phyloP scores from a whole-genome alignment of 129 eudicot genomes.

The Centaurea solstitialis region DNA sequence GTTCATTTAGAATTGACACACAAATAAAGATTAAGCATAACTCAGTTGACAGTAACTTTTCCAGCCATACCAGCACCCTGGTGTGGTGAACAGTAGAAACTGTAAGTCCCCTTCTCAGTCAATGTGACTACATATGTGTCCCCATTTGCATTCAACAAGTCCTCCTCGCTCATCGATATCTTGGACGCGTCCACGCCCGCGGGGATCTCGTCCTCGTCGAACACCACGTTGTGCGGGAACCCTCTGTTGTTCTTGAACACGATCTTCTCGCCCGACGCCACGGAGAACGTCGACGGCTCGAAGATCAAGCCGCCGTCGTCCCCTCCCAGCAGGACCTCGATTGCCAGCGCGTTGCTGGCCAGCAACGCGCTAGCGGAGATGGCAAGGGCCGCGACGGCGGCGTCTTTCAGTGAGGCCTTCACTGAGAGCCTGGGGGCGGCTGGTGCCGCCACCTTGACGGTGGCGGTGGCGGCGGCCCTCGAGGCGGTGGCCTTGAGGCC shows the following conservation, averaged over 20 bases:
- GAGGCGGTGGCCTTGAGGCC: conserved; percentile 58
- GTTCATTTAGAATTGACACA: background rate
- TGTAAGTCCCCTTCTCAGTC: conserved; percentile 88
- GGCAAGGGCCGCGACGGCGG: conserved; percentile 56
- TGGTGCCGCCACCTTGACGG: conserved; percentile 36
- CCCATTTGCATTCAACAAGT: conserved; percentile 68
- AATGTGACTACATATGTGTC: conserved; percentile 63
- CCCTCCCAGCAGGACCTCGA: conserved; percentile 60
- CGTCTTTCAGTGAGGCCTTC: conserved; percentile 73
- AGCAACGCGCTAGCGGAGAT: conserved; percentile 70
- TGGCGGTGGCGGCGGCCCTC: conserved; percentile 25
- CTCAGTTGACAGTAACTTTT: conserved; percentile 66
- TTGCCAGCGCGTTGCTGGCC: conserved; percentile 80
- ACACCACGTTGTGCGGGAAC: conserved; percentile 92
- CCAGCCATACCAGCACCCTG: conserved; percentile 98
- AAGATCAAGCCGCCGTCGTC: conserved; percentile 67
- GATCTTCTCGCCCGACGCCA: conserved; percentile 77
- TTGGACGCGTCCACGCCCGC: conserved; percentile 67
- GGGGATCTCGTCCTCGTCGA: conserved; percentile 92
- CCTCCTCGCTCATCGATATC: conserved; percentile 84
- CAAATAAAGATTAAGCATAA: conserved; percentile 7
- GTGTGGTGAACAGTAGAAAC: conserved; percentile 89
- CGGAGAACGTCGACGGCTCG: conserved; percentile 54
- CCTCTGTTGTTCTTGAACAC: conserved; percentile 86
- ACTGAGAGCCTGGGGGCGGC: conserved; percentile 42